Evolutionary conservation across 352 stramenopile genomes (phyloP), one percentile per base, ranked within the genome.

Genomic region (Elongisporangium anandrum): DNA sequence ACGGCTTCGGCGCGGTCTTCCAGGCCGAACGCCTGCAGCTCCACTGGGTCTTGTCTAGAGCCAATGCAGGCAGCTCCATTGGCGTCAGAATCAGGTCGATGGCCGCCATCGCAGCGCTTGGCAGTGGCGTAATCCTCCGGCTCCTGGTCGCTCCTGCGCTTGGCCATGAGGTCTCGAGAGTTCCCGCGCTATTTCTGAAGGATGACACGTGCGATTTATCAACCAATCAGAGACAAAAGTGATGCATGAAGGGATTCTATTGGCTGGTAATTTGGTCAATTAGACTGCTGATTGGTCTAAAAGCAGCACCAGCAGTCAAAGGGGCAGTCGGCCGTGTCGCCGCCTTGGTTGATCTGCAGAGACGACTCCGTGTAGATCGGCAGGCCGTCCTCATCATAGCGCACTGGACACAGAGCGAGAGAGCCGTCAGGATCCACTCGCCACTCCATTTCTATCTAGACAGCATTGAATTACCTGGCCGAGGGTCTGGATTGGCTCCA

Each of bases 251-350:
- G 2, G 15, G 20, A 20, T n/a, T 73, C 50, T 63, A 70, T 72
- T 66, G 55, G 52, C 47, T 63, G 26, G n/a, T 19, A 15, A 17
- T 45, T 45, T 7, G 34, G 29, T 22, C 7, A 16, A 15, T 2
- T 19, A 23, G 16, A 68, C 50, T 63, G 65, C 69, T 66, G 55
- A 53, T 50, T 65, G 39, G 41, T 7, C 52, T 67, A 96, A 52
- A 95, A 96, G 71, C 88, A 96, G 69, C 88, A 96, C 84, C 88
- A 94, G 71, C 88, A 96, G 62, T 96, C 88, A 56, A 96, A 96
- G 0, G 88, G 88, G 49, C 88, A 96, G 63, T 96, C 87, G 6
- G 75, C 80, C 13, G 88, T 94, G 65, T 88, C 76, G 22, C 87
- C 88, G 24, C 88, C 88, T 61, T 93, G 79, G 63, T 78, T 78